Evolutionary conservation across 768 basidiomycete species (phyloP), one percentile per base, ranked within the genome.

Genomic region (Roridomyces roridus): DNA sequence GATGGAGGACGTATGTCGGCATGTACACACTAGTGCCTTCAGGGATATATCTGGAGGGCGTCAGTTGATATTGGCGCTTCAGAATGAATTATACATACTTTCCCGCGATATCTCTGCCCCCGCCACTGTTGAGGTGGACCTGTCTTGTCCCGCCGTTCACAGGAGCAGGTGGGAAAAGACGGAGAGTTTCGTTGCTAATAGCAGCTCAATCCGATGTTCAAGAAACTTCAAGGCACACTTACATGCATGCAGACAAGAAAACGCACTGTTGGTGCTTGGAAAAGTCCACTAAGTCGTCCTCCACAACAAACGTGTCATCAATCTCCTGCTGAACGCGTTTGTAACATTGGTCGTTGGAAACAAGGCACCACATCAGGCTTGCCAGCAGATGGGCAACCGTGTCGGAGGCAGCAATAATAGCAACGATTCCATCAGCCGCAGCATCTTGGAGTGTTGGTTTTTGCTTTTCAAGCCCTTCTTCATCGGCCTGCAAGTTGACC

Each of bases 151-250:
- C 79, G 7, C 15, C 15, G 75, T 42, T 74, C 69, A 37, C 74
- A 40, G 81, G 73, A n/a, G 84, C 64, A 7, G 84, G 76, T 10
- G 83, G 80, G 52, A 74, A 75, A 20, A 85, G 69, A 34, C 83
- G 76, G 24, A 85, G 65, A 0, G 75, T 69, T 49, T 85, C 83
- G 37, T 83, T 81, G 57, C 83, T 84, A n/a, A n/a, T n/a, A n/a
- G 49, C 37, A n/a, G 4, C 34, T 47, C 41, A 3, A 28, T 14
- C 23, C 45, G 18, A 45, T 20, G 23, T 31, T 3, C 23, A 40
- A 55, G 9, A 45, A 31, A 29, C 44, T 4, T 7, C 14, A 28
- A 37, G 10, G 7, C 21, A 25, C 49, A 65, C 70, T 46, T 60
- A 77, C 77, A 78, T 68, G 45, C 67, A 69, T 28, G 69, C 74